phyloP scores from a whole-genome alignment of 495 filamentous ascomycete genomes.

The Penicillium malachiteum region DNA sequence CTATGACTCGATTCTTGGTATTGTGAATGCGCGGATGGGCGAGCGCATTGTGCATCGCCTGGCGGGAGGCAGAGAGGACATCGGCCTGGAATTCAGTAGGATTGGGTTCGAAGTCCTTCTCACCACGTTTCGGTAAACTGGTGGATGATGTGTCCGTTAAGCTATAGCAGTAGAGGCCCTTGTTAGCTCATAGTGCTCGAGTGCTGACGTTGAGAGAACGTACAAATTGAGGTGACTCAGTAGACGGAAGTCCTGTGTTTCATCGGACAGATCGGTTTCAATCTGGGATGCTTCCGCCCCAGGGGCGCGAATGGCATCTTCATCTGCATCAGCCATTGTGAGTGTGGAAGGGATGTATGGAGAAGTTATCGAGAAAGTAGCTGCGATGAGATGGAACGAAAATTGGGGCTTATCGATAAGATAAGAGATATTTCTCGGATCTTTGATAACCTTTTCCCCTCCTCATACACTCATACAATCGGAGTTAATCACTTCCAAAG shows the following conservation, averaged over 20 bases:
- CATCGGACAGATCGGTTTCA: constrained; percentile 73
- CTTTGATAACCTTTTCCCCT: no score
- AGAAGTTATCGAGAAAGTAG: not conserved
- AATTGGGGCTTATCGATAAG: constrained; percentile 24
- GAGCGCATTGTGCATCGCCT: constrained; percentile 88
- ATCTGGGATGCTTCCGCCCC: constrained; percentile 30
- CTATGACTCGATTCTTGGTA: constrained; percentile 54
- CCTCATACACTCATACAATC: no score
- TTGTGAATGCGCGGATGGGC: constrained; percentile 65
- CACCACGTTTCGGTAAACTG: constrained; percentile 71
- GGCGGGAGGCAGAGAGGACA: constrained; percentile 74
- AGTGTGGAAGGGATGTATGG: not conserved
- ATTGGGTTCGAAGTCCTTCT: constrained; percentile 96
- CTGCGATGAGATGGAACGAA: constrained; percentile 8
- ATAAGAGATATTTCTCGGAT: not conserved
- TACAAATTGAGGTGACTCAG: constrained; percentile 60
- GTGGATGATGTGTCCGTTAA: constrained; percentile 35
- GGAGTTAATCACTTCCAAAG: not conserved
- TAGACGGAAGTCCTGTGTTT: constrained; percentile 85
- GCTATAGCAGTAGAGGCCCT: constrained; percentile 6
- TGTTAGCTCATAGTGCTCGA: not conserved
- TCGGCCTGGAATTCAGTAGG: constrained; percentile 76
- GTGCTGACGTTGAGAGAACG: constrained; percentile 2
- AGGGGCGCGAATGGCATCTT: constrained; percentile 38
- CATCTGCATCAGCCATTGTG: constrained; percentile 51